These are phyloP conservation scores for Gynostemma pentaphyllum DNA, from an alignment of 306 rosid species.

Conservation along the genomic window DNA sequence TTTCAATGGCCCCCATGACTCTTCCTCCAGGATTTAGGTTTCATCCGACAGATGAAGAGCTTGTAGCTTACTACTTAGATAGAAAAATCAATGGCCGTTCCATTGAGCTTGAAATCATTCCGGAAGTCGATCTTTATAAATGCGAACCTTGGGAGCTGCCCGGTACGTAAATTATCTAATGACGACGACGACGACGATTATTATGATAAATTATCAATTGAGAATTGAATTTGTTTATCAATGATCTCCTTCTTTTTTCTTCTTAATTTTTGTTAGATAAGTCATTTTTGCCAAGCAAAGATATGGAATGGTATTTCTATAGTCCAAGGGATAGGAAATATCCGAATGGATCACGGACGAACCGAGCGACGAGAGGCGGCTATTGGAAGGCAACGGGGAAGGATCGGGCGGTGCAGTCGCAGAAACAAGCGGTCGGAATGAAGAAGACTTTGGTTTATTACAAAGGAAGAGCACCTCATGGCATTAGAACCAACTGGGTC, in stretches of 20 bases:
- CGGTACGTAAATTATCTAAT: constrained; percentile 33
- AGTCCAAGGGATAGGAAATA: constrained; percentile 88
- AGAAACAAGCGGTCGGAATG: constrained; percentile 56
- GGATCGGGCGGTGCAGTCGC: constrained; percentile 67
- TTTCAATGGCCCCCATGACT: constrained; percentile 75
- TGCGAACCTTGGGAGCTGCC: constrained; percentile 99
- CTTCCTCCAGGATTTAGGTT: constrained; percentile 99
- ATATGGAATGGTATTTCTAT: constrained; percentile 94
- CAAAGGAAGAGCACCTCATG: constrained; percentile 91
- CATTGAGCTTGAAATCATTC: constrained; percentile 89
- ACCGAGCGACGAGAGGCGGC: constrained; percentile 78
- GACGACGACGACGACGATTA: no score
- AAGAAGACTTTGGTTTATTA: constrained; percentile 92
- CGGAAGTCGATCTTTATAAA: constrained; percentile 92
- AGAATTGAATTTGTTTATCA: no score
- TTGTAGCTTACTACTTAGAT: constrained; percentile 83
- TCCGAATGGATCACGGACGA: constrained; percentile 98
- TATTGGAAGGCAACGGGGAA: constrained; percentile 98
- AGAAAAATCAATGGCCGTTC: constrained; percentile 72
- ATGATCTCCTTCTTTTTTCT: background rate
- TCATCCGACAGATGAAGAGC: constrained; percentile 96
- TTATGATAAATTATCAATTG: no score
- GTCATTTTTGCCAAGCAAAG: constrained; percentile 80
- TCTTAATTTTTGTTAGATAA: constrained; percentile 28
- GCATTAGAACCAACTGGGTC: constrained; percentile 85